Conservation (phyloP, 2,329 filamentous ascomycete species). For the Colletotrichum sublineola region DNA sequence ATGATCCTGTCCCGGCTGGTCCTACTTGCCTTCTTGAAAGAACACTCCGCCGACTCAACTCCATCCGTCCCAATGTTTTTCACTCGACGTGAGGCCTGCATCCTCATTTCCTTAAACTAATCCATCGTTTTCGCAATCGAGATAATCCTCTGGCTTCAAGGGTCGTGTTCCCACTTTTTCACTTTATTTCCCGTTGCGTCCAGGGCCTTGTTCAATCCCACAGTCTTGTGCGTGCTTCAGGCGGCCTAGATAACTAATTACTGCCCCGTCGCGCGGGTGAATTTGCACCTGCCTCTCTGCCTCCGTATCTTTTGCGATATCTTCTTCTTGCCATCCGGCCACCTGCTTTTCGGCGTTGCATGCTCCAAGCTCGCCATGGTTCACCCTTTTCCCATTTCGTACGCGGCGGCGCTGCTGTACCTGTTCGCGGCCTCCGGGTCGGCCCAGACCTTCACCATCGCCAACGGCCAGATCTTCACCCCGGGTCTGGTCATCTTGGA, state of each 20-base stretch:
- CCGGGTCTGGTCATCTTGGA: slow-evolving; percentile 77
- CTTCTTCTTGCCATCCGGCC: slow-evolving; percentile 21
- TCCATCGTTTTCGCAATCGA: slow-evolving; percentile 21
- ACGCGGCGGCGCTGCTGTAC: slow-evolving; percentile 45
- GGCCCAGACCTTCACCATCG: slow-evolving; percentile 66
- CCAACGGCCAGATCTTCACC: slow-evolving; percentile 77
- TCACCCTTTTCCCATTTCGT: slow-evolving; percentile 5
- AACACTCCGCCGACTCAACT: not conserved
- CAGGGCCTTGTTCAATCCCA: slow-evolving; percentile 22
- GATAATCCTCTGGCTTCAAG: slow-evolving; percentile 21
- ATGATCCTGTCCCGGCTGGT: not conserved
- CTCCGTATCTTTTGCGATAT: not conserved
- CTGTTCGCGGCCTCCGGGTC: slow-evolving; percentile 46
- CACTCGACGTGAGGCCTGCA: slow-evolving; percentile 1
- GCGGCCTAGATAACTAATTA: slow-evolving; percentile 29
- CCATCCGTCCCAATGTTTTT: slow-evolving; percentile 7
- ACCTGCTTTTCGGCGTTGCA: slow-evolving; percentile 8
- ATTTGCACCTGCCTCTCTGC: slow-evolving; percentile 16
- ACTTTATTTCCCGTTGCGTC: slow-evolving; percentile 10
- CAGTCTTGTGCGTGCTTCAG: slow-evolving; percentile 38
- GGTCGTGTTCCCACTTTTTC: slow-evolving; percentile 39
- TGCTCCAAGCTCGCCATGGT: slow-evolving; percentile 25
- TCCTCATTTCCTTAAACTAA: slow-evolving; percentile 37
- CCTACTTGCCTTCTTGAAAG: not conserved
- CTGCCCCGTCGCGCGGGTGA: slow-evolving; percentile 11